A percentile compares a stretch with the other conserved stretches of the same genome.
Conservation (phyloP, 2,329 filamentous ascomycete species). For the Paraphaeosphaeria minitans region DNA sequence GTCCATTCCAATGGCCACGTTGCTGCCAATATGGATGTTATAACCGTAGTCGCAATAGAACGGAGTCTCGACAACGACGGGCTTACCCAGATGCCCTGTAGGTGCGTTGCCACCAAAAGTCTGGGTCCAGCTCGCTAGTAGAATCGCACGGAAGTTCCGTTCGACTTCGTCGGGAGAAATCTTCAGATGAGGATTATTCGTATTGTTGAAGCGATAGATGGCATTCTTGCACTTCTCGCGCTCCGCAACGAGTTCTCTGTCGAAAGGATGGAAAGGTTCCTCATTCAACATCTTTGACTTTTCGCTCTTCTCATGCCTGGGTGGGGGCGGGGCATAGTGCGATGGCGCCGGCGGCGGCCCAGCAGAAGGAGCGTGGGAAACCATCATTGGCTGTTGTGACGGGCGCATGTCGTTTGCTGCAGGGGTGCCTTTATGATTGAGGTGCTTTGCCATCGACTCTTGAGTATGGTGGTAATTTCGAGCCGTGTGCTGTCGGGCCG, state of each 20-base stretch:
- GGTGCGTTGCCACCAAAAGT: slow-evolving; percentile 50
- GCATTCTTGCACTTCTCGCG: slow-evolving; percentile 83
- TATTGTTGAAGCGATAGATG: slow-evolving; percentile 85
- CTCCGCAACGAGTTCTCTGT: slow-evolving; percentile 77
- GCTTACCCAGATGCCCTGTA: slow-evolving; percentile 69
- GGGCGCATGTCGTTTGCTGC: slow-evolving; percentile 46
- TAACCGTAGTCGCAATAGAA: slow-evolving; percentile 96
- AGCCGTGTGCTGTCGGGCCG: slow-evolving; percentile 35
- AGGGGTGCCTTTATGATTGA: slow-evolving; percentile 25
- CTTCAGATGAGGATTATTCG: slow-evolving; percentile 73
- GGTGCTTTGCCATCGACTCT: slow-evolving; percentile 35
- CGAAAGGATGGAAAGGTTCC: slow-evolving; percentile 78
- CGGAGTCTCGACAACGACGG: slow-evolving; percentile 80
- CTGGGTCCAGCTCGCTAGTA: slow-evolving; percentile 62
- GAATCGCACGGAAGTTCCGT: slow-evolving; percentile 72
- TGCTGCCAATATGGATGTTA: slow-evolving; percentile 85
- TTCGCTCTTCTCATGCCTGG: slow-evolving; percentile 62
- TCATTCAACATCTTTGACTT: slow-evolving; percentile 90
- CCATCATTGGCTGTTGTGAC: slow-evolving; percentile 29
- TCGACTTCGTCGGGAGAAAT: slow-evolving; percentile 68
- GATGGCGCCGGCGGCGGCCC: slow-evolving; percentile 28
- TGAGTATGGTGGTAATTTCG: slow-evolving; percentile 40
- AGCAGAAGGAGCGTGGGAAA: slow-evolving; percentile 22
- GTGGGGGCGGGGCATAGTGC: slow-evolving; percentile 25
- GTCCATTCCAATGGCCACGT: slow-evolving; percentile 80